Evolutionary conservation across 257 asterid genomes (phyloP).

Genomic region (Penstemon barbatus): DNA sequence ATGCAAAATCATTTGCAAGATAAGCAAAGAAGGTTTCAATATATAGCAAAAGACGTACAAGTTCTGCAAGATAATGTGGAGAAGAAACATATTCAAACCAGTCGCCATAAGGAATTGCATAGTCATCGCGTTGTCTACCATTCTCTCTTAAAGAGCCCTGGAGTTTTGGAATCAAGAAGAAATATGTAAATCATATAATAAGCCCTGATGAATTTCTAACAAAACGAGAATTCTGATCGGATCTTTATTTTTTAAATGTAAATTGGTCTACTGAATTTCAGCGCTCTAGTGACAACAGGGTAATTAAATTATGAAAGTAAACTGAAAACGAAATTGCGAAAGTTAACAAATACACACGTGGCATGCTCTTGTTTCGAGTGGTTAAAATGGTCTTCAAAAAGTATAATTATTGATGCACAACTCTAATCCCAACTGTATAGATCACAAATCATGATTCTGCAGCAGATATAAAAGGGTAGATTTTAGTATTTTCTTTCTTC

Average conservation of each 20-base stretch:
- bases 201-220: not conserved
- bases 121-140: constrained; percentile 36
- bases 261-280: not conserved
- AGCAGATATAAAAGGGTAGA: not conserved
- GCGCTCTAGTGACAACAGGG: not conserved
- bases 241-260: not conserved
- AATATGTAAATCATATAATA: constrained; percentile 10
- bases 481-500: not conserved
- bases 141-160: constrained; percentile 76
- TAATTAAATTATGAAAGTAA: not conserved
- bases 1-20: constrained; percentile 3
- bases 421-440: not conserved
- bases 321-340: not conserved
- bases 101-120: constrained; percentile 74
- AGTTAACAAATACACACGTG: not conserved
- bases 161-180: constrained; percentile 15
- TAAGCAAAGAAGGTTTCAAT: constrained; percentile 5
- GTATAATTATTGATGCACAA: not conserved
- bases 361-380: not conserved
- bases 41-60: constrained; percentile 43
- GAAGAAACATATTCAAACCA: constrained; percentile 92
- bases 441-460: constrained; percentile 7
- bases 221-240: not conserved
- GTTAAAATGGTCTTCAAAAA: not conserved
- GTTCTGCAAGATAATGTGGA: constrained; percentile 94